Evolutionary conservation across 345 rosid species (phyloP).

Genomic region (Geranium rotundifolium): DNA sequence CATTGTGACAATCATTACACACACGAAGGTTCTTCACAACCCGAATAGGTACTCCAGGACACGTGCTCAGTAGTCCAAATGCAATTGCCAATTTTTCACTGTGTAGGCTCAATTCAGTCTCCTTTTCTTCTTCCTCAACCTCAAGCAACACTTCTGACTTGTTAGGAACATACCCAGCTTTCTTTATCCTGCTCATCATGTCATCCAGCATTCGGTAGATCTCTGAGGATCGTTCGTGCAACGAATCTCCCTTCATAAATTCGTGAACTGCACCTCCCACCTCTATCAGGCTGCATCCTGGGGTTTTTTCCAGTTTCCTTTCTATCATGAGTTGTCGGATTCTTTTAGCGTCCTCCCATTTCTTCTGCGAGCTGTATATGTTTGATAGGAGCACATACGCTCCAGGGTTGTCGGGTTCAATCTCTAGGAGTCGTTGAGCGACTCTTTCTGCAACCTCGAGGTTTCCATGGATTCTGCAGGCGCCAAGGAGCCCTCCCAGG

Average conservation of each 20-base stretch:
- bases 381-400: constrained; percentile 55
- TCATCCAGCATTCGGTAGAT: constrained; percentile 10
- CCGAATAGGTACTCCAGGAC: too few species aligned
- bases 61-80: too few species aligned
- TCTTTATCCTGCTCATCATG: constrained; percentile 13
- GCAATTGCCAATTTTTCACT: constrained; percentile 17
- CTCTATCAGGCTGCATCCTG: constrained; percentile 71
- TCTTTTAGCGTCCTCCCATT: constrained; percentile 64
- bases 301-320: constrained; percentile 54
- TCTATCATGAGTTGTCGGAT: constrained; percentile 68
- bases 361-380: constrained; percentile 52
- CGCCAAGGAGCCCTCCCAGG: constrained; percentile 62
- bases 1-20: too few species aligned
- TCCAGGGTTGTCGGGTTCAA: constrained; percentile 42
- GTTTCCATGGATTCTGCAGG: constrained; percentile 54
- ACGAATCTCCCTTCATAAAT: constrained; percentile 38
- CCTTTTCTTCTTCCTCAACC: constrained; percentile 19
- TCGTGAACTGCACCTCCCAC: constrained; percentile 37
- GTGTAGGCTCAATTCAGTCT: constrained; percentile 17
- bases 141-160: constrained; percentile 18
- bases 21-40: too few species aligned
- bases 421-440: constrained; percentile 30
- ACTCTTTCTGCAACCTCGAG: constrained; percentile 50
- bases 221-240: constrained; percentile 6
- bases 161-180: constrained; percentile 19